phyloP scores from a whole-genome alignment of 129 eudicot genomes.

The Pseudognaphalium luteoalbum region DNA sequence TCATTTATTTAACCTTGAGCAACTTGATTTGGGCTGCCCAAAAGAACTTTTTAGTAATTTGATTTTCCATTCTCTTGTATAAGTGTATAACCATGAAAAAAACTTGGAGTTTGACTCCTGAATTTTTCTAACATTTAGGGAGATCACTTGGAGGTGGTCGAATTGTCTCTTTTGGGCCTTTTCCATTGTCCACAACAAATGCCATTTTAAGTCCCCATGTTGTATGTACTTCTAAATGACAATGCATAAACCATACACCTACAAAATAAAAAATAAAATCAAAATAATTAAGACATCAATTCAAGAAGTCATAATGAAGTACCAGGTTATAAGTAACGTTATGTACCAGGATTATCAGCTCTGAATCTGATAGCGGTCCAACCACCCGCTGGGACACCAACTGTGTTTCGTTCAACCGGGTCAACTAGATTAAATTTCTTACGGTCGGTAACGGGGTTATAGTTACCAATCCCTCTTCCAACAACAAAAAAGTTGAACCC shows the following conservation, averaged over 20 bases:
- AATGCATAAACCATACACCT: conserved; percentile 94
- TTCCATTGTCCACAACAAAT: conserved; percentile 84
- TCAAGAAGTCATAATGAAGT: neutral
- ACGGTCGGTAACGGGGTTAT: conserved; percentile 51
- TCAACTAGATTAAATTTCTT: conserved; percentile 66
- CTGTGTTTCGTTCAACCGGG: conserved; percentile 83
- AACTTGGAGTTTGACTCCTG: neutral
- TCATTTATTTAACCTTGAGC: conserved; percentile 34
- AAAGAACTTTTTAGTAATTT: conserved; percentile 20
- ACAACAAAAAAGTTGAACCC: conserved; percentile 75
- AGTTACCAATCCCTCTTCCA: conserved; percentile 77
- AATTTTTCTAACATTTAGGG: conserved; percentile 54
- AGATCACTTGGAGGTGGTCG: conserved; percentile 68
- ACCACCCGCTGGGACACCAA: conserved; percentile 72
- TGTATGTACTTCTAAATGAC: conserved; percentile 82
- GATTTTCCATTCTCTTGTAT: neutral
- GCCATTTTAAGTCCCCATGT: conserved; percentile 97
- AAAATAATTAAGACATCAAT: too few species aligned
- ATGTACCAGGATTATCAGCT: conserved; percentile 88
- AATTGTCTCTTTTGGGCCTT: conserved; percentile 69
- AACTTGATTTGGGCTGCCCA: conserved; percentile 37
- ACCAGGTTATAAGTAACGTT: neutral
- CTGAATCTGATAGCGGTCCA: conserved; percentile 84
- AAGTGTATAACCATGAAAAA: neutral
- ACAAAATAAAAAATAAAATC: neutral